phyloP scores from a whole-genome alignment of 176 grass and related monocot genomes.

The Carex kokanica region DNA sequence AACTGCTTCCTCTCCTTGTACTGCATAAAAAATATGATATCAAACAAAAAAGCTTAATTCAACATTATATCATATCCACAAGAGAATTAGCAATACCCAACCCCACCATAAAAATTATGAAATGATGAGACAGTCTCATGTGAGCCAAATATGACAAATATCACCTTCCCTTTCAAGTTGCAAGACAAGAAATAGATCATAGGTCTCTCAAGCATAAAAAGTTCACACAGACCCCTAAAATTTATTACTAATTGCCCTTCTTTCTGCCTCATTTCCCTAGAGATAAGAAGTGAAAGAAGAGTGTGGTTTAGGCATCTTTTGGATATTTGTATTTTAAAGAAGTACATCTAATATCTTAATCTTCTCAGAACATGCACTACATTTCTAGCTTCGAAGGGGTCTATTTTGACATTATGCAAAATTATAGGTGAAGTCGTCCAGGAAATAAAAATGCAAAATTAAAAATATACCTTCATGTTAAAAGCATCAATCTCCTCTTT shows the following conservation, averaged over 20 bases:
- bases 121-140: background rate
- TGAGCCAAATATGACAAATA: background rate
- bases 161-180: background rate
- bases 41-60: background rate
- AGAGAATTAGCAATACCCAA: background rate
- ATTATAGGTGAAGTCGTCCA: background rate
- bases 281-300: background rate
- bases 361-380: background rate
- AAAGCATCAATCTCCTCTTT: slow-evolving; percentile 42
- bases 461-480: slow-evolving; percentile 22
- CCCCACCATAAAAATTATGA: background rate
- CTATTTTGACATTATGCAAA: background rate
- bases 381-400: background rate
- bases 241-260: background rate
- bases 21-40: slow-evolving; percentile 8
- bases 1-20: slow-evolving; percentile 21
- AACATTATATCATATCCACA: background rate
- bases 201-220: background rate
- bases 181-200: background rate
- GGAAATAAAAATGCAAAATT: background rate
- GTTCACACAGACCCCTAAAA: background rate
- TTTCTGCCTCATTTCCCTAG: background rate
- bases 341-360: background rate
- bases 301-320: background rate
- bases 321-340: background rate